phyloP scores from a whole-genome alignment of 1,139 yeast species.

The Blastobotrys petasosporus region DNA sequence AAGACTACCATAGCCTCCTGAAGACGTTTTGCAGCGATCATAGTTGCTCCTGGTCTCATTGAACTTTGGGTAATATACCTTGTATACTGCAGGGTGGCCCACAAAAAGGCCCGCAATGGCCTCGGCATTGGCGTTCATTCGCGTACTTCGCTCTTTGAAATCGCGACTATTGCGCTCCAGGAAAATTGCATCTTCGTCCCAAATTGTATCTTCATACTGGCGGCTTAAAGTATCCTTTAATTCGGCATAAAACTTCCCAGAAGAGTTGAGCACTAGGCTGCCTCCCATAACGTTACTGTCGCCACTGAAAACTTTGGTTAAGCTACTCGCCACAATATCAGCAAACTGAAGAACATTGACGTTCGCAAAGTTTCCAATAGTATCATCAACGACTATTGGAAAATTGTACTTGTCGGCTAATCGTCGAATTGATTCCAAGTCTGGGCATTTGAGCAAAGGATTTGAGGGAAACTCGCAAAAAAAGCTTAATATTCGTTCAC shows the following conservation, averaged over 20 bases:
- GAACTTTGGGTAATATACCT: constrained; percentile 66
- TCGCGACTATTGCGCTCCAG: constrained; percentile 92
- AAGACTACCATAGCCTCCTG: constrained; percentile 93
- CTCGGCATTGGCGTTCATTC: constrained; percentile 64
- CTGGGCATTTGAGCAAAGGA: constrained; percentile 80
- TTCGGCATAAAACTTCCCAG: constrained; percentile 45
- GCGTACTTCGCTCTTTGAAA: constrained; percentile 60
- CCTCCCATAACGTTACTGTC: constrained; percentile 97
- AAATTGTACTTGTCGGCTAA: constrained; percentile 68
- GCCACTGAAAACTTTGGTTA: constrained; percentile 90
- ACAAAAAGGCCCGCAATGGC: constrained; percentile 40
- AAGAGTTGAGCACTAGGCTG: constrained; percentile 70
- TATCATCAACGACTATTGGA: constrained; percentile 83
- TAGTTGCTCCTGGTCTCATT: constrained; percentile 54
- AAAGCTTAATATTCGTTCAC: constrained; percentile 60
- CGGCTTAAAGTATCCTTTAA: constrained; percentile 48
- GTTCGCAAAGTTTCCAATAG: constrained; percentile 85
- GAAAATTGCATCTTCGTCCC: constrained; percentile 93
- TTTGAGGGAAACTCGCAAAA: constrained; percentile 94
- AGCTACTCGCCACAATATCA: constrained; percentile 79
- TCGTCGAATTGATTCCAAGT: constrained; percentile 54
- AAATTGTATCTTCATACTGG: constrained; percentile 67
- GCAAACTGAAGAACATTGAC: constrained; percentile 75
- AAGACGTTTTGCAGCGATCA: constrained; percentile 58
- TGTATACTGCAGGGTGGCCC: constrained; percentile 41